A percentile compares a stretch with the other conserved stretches of the same genome.
These are phyloP conservation scores for Cryptosporidium andersoni DNA, from an alignment of 169 alveolate species.

Conservation along the genomic window DNA sequence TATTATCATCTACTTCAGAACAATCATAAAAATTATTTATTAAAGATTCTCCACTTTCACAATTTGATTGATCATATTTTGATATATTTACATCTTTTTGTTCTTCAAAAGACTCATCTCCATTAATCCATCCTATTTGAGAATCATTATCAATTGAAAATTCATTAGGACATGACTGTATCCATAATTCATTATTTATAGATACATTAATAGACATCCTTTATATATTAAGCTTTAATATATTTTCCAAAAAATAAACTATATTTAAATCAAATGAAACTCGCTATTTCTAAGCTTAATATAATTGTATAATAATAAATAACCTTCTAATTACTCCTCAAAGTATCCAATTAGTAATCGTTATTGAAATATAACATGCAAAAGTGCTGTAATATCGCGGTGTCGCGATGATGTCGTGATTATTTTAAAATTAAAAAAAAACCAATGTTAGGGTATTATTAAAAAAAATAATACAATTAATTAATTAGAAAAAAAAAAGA, in stretches of 20 bases:
- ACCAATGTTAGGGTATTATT: constrained; percentile 1
- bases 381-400: constrained; percentile 29
- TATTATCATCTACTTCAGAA: constrained; percentile 42
- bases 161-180: constrained; percentile 31
- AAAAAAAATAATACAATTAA: background rate
- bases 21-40: constrained; percentile 44
- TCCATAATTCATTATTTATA: constrained; percentile 34
- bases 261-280: too few species aligned
- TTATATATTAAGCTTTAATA: too few species aligned
- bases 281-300: too few species aligned
- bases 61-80: background rate
- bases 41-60: constrained; percentile 14
- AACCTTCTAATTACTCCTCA: too few species aligned
- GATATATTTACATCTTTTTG: constrained; percentile 11
- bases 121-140: constrained; percentile 42
- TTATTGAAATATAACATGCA: constrained; percentile 9
- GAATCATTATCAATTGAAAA: constrained; percentile 20
- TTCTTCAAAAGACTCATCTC: constrained; percentile 19
- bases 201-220: constrained; percentile 3
- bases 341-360: too few species aligned
- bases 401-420: constrained; percentile 29
- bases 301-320: too few species aligned
- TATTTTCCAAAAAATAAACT: too few species aligned
- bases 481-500: background rate
- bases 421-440: background rate